A percentile compares a stretch with the other conserved stretches of the same genome.
Conservation (phyloP, 805 yeast species). For the Lachancea meyersii region DNA sequence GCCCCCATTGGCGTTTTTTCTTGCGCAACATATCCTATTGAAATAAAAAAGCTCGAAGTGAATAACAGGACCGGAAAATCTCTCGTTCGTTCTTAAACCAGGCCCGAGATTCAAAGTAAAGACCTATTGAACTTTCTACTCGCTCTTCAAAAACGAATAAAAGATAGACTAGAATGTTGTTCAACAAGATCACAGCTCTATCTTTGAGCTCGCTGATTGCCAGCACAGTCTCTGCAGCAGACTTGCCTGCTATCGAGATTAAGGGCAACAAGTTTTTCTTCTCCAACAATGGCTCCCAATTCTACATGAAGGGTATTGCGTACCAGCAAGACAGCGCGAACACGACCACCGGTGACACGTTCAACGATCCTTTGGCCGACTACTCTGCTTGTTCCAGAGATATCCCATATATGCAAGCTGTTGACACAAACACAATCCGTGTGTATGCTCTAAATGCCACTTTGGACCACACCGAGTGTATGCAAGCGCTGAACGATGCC, state of each 20-base stretch:
- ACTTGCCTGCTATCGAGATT: slow-evolving; percentile 60
- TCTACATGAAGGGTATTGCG: slow-evolving; percentile 72
- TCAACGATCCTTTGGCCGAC: slow-evolving; percentile 69
- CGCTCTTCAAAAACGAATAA: background rate
- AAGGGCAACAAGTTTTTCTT: slow-evolving; percentile 74
- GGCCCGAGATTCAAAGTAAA: background rate
- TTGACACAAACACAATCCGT: slow-evolving; percentile 65
- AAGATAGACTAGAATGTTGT: slow-evolving; percentile 25
- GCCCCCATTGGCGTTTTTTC: slow-evolving; percentile 3
- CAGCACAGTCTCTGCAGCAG: slow-evolving; percentile 34
- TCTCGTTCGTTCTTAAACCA: background rate
- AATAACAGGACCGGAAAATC: background rate
- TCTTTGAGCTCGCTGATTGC: slow-evolving; percentile 28
- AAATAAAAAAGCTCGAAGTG: slow-evolving; percentile 1
- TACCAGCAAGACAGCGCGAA: slow-evolving; percentile 65
- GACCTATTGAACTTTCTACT: background rate
- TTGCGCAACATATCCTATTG: background rate
- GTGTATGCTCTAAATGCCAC: slow-evolving; percentile 68
- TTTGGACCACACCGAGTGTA: slow-evolving; percentile 61
- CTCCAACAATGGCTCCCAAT: slow-evolving; percentile 73
- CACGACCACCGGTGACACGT: slow-evolving; percentile 39
- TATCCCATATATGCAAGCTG: slow-evolving; percentile 57
- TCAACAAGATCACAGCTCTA: slow-evolving; percentile 34
- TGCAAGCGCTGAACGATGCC: slow-evolving; percentile 59
- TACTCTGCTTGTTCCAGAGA: slow-evolving; percentile 59